Base-by-base conservation (phyloP, 129 eudicot species). In the Heracleum sosnowskyi region DNA sequence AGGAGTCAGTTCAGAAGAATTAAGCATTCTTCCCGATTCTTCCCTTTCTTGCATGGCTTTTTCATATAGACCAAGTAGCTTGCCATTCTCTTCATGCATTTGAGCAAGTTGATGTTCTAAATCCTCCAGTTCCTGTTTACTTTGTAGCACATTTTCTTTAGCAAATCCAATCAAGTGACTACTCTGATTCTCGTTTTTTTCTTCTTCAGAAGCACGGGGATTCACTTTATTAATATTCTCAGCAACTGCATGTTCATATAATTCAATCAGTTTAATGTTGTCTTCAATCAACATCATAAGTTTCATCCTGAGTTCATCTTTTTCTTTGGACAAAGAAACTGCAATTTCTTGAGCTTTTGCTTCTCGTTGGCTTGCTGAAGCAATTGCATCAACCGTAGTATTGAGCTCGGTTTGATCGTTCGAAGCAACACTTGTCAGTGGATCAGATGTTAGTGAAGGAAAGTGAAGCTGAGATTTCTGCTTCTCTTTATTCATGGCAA, bases 301-400 rank as follows among this genome's bases (percentile, higher is more conserved):
- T 83, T 92, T 96, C 76, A 81, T 79, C 87, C 88, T 80, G 68
- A 96, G 45, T 77, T 90, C 97, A 63, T 96, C 97, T 39, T 96
- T 96, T 83, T 96, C 99, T 85, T 92, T 92, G 75, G 97, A 83
- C 87, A 96, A 81, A 31, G 81, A 73, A 33, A 95, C 85, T 75
- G 96, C 92, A 60, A 85, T 90, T 88, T 95, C 94, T 73, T 95
- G 98, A 74, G 97, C 97, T 87, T 96, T 92, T 76, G 97, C 97
- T 86, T 96, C 99, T 84, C 97, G 86, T 85, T 96, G 91, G 84
- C 97, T 96, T 78, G 97, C 99, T 84, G 96, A 91, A 66, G 93
- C 97, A 77, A 96, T 96, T 39, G 97, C 99, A 62, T 96, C 97
- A 77, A 96, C 99, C 95, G 92, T 92, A 28, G 97, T 87, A 84